These are phyloP conservation scores for Tulasnella sp. DNA, from an alignment of 768 basidiomycete genomes.

Conservation along the genomic window DNA sequence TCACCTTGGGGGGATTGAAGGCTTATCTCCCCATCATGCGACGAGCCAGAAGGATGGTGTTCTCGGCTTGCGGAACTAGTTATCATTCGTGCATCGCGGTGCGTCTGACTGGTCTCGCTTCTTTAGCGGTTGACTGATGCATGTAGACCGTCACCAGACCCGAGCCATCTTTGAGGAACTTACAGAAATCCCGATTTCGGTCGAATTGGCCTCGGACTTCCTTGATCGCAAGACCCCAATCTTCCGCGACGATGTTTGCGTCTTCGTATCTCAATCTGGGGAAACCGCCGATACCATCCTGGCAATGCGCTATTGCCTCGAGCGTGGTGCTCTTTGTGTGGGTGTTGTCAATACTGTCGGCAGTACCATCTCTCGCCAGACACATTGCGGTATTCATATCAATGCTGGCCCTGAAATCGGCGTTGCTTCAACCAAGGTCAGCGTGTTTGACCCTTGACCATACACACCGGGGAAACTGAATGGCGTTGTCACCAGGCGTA, in stretches of 20 bases:
- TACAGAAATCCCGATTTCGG: conserved; percentile 95
- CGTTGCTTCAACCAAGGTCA: conserved; percentile 90
- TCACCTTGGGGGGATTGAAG: conserved; percentile 93
- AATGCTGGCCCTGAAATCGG: conserved; percentile 99
- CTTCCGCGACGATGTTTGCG: conserved; percentile 96
- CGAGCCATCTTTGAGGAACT: conserved; percentile 98
- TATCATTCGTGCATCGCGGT: conserved; percentile 93
- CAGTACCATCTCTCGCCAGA: conserved; percentile 94
- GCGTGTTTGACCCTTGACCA: conserved; percentile 40
- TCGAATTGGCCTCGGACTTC: conserved; percentile 97
- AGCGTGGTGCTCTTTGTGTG: conserved; percentile 92
- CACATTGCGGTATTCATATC: conserved; percentile 99
- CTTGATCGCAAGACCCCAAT: conserved; percentile 98
- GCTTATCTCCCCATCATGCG: conserved; percentile 95
- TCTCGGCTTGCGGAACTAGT: conserved; percentile 97
- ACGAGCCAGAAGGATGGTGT: conserved; percentile 89
- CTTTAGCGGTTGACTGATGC: neutral
- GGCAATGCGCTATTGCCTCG: conserved; percentile 92
- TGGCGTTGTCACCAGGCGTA: conserved; percentile 60
- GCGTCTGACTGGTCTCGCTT: conserved; percentile 23
- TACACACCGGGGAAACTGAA: neutral
- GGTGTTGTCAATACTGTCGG: conserved; percentile 99
- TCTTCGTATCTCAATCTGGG: conserved; percentile 96
- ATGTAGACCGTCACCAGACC: conserved; percentile 43
- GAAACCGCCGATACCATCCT: conserved; percentile 99